A percentile compares a stretch with the other conserved stretches of the same genome.
Evolutionary conservation across 2,329 filamentous ascomycete species (phyloP).

Genomic region (Aureobasidium sp.): DNA sequence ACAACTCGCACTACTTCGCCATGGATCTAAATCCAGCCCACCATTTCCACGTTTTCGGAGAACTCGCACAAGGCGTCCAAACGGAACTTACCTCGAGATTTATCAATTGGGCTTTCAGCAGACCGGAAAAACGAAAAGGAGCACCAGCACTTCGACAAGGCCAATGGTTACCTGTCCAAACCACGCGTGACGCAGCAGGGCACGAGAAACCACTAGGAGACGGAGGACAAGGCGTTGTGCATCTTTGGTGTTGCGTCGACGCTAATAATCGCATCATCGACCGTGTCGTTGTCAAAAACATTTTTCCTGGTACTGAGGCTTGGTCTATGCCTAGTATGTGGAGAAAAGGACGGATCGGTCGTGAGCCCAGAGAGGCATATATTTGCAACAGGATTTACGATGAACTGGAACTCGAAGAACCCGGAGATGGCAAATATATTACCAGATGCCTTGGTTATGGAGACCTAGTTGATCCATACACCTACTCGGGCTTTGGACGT

Average conservation of each 20-base stretch:
- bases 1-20: background rate
- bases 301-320: background rate
- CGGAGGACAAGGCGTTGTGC: background rate
- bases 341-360: background rate
- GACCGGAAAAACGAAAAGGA: background rate
- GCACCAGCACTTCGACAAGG: background rate
- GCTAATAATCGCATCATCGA: background rate
- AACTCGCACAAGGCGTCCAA: background rate
- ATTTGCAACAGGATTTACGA: background rate
- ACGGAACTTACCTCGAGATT: background rate
- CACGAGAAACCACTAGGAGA: background rate
- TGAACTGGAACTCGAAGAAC: background rate
- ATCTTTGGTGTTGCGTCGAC: background rate
- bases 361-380: background rate
- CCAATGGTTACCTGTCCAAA: background rate
- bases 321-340: background rate
- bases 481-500: too few species aligned
- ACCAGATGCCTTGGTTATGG: background rate
- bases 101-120: background rate
- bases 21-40: background rate
- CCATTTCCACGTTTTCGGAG: background rate
- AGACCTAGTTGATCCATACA: background rate
- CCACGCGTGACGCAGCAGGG: background rate
- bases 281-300: conserved; percentile 4
- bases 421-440: background rate